A percentile compares a stretch with the other conserved stretches of the same genome.
Conservation (phyloP, 371 early-diverging fungal genomes). For the Mortierella sp. region DNA sequence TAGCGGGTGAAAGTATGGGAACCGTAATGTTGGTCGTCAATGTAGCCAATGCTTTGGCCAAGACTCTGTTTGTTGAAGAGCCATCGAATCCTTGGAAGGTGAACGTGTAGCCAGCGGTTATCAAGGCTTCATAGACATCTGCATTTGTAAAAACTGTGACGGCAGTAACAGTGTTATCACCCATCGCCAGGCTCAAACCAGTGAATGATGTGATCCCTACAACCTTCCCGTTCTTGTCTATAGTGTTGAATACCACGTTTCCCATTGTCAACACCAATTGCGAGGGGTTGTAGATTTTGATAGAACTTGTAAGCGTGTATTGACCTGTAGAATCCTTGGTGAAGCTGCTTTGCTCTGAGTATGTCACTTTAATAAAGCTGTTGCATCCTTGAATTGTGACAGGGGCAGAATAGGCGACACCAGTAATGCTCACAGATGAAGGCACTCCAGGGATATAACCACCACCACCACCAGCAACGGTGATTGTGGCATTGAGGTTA, state of each 20-base stretch:
- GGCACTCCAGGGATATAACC: background rate
- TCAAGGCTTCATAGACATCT: background rate
- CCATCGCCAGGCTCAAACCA: background rate
- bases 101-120: background rate
- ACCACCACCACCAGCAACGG: too few relatives aligned
- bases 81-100: background rate
- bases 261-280: slow-evolving; percentile 18
- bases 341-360: background rate
- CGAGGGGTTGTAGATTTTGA: slow-evolving; percentile 24
- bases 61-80: slow-evolving; percentile 10
- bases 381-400: slow-evolving; percentile 3
- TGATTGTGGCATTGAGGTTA: background rate
- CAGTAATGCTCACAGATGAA: background rate
- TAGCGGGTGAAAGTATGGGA: background rate
- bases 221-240: background rate
- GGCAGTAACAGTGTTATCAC: slow-evolving; percentile 4
- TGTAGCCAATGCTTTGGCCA: slow-evolving; percentile 2
- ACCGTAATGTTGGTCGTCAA: background rate
- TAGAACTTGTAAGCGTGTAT: background rate
- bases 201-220: slow-evolving; percentile 5
- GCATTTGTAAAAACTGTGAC: background rate
- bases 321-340: background rate
- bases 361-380: slow-evolving; percentile 1
- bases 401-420: slow-evolving; percentile 6
- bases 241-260: background rate